Evolutionary conservation across 225 moss, liverwort and hornwort genomes (phyloP).

Genomic region (Neckera pumila): DNA sequence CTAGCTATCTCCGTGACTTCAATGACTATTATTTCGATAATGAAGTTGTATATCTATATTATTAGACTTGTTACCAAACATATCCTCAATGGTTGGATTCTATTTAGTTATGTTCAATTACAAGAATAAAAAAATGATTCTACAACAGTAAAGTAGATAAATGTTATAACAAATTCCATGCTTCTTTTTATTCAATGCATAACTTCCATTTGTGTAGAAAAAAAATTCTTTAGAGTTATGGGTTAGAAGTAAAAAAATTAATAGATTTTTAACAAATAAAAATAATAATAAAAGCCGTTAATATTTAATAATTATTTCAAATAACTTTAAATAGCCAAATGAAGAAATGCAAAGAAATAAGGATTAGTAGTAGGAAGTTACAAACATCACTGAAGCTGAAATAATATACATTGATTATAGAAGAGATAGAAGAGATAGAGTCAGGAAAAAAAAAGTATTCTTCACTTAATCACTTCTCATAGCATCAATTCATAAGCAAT

Average conservation of each 20-base stretch:
- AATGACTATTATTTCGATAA: not conserved
- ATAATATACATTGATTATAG: not conserved
- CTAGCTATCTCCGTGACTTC: not conserved
- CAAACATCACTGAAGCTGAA: not conserved
- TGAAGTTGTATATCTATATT: not conserved
- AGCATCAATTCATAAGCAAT: too few relatives aligned
- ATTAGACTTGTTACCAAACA: not conserved
- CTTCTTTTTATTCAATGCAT: not conserved
- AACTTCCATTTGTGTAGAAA: accelerated
- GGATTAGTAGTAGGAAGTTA: not conserved
- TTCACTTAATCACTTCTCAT: too few relatives aligned
- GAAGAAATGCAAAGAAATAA: not conserved
- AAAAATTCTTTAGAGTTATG: accelerated
- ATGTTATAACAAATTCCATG: not conserved
- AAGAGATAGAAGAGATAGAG: too few relatives aligned
- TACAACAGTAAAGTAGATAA: not conserved
- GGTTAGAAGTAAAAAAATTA: not conserved
- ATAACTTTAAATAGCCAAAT: not conserved
- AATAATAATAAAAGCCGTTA: not conserved
- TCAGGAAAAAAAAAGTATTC: too few relatives aligned
- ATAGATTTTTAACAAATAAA: not conserved
- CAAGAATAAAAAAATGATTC: not conserved
- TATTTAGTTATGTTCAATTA: not conserved
- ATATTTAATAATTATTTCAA: not conserved
- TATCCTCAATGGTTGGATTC: not conserved